Evolutionary conservation across 1,284 basidiomycete species (phyloP), one percentile per base, ranked within the genome.

Genomic region (Coniferiporia weirii): DNA sequence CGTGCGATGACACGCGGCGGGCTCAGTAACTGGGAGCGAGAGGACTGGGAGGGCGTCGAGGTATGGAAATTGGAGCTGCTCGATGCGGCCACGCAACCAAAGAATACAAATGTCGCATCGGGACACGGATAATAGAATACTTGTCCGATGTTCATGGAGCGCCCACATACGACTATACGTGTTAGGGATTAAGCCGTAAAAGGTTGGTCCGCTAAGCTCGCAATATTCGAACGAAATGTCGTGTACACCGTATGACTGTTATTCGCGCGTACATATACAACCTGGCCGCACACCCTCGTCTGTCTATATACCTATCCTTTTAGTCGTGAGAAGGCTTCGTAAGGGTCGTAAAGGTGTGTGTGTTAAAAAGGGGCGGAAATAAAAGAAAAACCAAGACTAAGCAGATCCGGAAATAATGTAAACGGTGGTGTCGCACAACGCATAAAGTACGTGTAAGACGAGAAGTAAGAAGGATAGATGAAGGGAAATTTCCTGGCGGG

Each of bases 31-130:
- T 92, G 90, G 89, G 71, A 75, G 5, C 76, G 74, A 65, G 76
- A 78, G 10, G 87, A 89, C 49, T 93, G 91, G 89, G 84, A 87
- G 15, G 89, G 80, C 1, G 77, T 89, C 35, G 84, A 91, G 69
- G 76, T 93, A 17, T 92, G 87, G 87, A 85, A 83, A 66, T 66
- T 85, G 54, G 60, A 83, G 66, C 67, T 64, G 19, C 54, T 52
- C n/a, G 27, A 51, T 32, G 8, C 35, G 17, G 45, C 8, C 17
- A 46, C 44, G 48, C n/a, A 5, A 6, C 19, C 2, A 35, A 12
- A 10, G 17, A 15, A 44, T 48, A 47, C 52, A 51, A 15, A 54
- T 27, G 12, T 15, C 2, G 4, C 27, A 19, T 40, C 38, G 15
- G n/a, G n/a, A 51, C 51, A 43, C 57, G 40, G 44, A 7, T 38